These are phyloP conservation scores for Leccinum variabile DNA, from an alignment of 1,284 basidiomycete species.

Conservation along the genomic window DNA sequence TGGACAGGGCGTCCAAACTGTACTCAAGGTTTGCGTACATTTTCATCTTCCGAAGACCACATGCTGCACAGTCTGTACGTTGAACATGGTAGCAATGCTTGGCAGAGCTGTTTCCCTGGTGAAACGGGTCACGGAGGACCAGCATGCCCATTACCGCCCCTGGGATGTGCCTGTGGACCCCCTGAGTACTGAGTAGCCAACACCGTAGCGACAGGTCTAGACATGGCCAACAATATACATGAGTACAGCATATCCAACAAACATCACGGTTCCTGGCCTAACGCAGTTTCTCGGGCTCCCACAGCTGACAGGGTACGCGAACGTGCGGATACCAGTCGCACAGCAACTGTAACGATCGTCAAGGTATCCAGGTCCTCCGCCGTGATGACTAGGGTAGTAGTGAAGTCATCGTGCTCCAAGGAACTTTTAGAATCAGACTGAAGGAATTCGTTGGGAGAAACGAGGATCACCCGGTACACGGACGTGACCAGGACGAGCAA, in stretches of 20 bases:
- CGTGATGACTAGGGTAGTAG: not conserved
- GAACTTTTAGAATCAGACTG: not conserved
- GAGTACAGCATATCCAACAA: not conserved
- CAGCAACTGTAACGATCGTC: not conserved
- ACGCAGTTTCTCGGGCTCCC: not conserved
- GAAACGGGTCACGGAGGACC: no score
- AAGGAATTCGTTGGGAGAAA: not conserved
- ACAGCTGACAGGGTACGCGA: not conserved
- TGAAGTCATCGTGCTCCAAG: not conserved
- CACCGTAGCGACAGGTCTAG: not conserved
- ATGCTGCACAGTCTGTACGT: no score
- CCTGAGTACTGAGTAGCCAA: not conserved
- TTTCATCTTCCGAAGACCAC: no score
- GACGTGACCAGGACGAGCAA: not conserved
- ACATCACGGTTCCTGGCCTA: not conserved
- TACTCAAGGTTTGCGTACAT: no score
- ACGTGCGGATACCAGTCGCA: not conserved
- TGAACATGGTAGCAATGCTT: not conserved
- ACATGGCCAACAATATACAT: not conserved
- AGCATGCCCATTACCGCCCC: not conserved
- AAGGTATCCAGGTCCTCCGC: not conserved
- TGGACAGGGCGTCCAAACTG: no score
- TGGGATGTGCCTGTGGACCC: not conserved
- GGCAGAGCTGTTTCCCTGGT: not conserved
- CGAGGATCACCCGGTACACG: not conserved